phyloP scores from a whole-genome alignment of 2,329 filamentous ascomycete genomes.

The Dactylellina parvicollis region DNA sequence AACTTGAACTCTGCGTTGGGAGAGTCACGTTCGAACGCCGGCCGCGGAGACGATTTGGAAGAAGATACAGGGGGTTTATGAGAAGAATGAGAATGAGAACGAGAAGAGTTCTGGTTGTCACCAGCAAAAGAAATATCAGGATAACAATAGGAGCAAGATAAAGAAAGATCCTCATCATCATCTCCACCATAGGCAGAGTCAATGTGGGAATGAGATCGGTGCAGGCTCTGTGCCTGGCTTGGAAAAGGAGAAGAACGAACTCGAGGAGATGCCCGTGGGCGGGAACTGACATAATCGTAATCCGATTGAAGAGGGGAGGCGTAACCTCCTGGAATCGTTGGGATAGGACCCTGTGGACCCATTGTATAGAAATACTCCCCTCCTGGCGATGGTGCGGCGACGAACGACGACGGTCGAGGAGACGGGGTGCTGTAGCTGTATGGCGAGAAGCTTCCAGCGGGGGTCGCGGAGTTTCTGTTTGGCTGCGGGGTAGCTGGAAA shows the following conservation, averaged over 20 bases:
- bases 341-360: slow-evolving; percentile 46
- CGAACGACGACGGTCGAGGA: slow-evolving; percentile 43
- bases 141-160: slow-evolving; percentile 49
- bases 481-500: slow-evolving; percentile 53
- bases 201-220: slow-evolving; percentile 51
- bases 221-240: slow-evolving; percentile 51
- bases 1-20: slow-evolving; percentile 54
- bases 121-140: slow-evolving; percentile 51
- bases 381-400: slow-evolving; percentile 46
- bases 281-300: slow-evolving; percentile 54
- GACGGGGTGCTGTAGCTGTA: slow-evolving; percentile 50
- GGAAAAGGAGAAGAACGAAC: slow-evolving; percentile 53
- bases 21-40: slow-evolving; percentile 52
- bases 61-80: slow-evolving; percentile 53
- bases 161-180: slow-evolving; percentile 48
- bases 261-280: slow-evolving; percentile 53
- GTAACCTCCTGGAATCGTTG: slow-evolving; percentile 37
- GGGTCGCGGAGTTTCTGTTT: slow-evolving; percentile 44
- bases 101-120: slow-evolving; percentile 34
- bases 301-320: slow-evolving; percentile 45
- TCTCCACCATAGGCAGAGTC: slow-evolving; percentile 51
- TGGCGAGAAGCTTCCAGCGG: slow-evolving; percentile 49
- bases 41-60: slow-evolving; percentile 42
- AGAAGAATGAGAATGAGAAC: slow-evolving; percentile 37
- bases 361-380: slow-evolving; percentile 45